Evolutionary conservation across 1,139 yeast genomes (phyloP), one percentile per base, ranked within the genome.

Genomic region (Suhomyces chickasaworum): DNA sequence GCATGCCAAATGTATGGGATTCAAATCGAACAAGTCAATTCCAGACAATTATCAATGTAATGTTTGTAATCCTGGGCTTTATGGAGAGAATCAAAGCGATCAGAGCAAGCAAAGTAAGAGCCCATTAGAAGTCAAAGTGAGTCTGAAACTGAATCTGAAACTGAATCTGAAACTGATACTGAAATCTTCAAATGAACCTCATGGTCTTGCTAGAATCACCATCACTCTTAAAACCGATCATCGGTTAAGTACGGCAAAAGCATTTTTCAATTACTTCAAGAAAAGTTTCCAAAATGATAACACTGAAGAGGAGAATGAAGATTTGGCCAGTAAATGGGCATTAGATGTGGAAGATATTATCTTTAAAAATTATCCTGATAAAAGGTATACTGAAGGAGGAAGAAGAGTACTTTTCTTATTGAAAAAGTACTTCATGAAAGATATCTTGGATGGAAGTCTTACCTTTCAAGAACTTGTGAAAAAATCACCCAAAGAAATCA

Each of bases 1-100:
- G 61, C 97, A 89, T 62, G 80, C 84, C 30, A 71, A 66, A 46
- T 89, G 97, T 64, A 78, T 87, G 78, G 78, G 87, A 39, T 83
- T 76, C 39, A 57, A 48, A 36, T 41, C 39, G 29, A 44, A 56
- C 7, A 59, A 56, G 41, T 47, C 53, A 8, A 67, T 71, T 20
- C 75, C 77, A 2, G 60, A 68, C 6, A 43, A 53, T 17, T 72
- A 73, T 51, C 49, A 49, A 38, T 73, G 78, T 58, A 60, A 66
- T 51, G 52, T 59, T 12, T 73, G 78, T 51, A 45, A 42, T 27
- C 51, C 53, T 2, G 32, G 17, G 9, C 31, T 36, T 7, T n/a
- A 29, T 13, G 44, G 29, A 18, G 30, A n/a, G n/a, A n/a, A n/a
- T n/a, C n/a, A n/a, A n/a, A n/a, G n/a, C n/a, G n/a, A n/a, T n/a